phyloP scores from a whole-genome alignment of 2,329 filamentous ascomycete species.

The Aureobasidium zeae region DNA sequence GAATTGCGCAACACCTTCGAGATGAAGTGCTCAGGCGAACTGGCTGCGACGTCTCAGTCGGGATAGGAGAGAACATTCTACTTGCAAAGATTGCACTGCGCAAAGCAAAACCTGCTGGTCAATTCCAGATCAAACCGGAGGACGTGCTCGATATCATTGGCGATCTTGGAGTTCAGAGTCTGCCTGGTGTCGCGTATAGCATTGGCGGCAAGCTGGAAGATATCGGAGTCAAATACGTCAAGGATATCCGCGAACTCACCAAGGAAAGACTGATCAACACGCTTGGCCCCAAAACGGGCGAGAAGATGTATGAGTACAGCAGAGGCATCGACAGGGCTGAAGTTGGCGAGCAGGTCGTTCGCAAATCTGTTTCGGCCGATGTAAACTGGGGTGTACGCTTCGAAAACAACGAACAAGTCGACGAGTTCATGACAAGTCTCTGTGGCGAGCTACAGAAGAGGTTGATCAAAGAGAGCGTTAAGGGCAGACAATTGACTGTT shows the following conservation, averaged over 20 bases:
- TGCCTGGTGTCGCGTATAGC: conserved; percentile 89
- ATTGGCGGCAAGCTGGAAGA: conserved; percentile 83
- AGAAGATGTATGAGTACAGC: conserved; percentile 82
- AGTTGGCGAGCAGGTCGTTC: conserved; percentile 73
- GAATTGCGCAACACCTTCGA: conserved; percentile 59
- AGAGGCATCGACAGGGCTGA: conserved; percentile 78
- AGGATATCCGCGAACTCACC: conserved; percentile 67
- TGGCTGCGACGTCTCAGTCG: conserved; percentile 80
- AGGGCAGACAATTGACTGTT: conserved; percentile 79
- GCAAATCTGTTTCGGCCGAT: conserved; percentile 94
- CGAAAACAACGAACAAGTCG: conserved; percentile 80
- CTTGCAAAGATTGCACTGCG: conserved; percentile 84
- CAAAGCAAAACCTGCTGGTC: conserved; percentile 89
- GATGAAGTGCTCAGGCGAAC: conserved; percentile 63
- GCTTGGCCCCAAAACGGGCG: conserved; percentile 85
- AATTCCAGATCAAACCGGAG: conserved; percentile 78
- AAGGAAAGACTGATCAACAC: conserved; percentile 64
- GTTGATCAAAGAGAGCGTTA: conserved; percentile 72
- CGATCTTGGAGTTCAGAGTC: conserved; percentile 64
- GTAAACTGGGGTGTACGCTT: conserved; percentile 98
- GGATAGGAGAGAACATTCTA: conserved; percentile 83
- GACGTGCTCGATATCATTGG: conserved; percentile 69
- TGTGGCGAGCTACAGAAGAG: conserved; percentile 77
- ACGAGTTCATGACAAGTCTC: conserved; percentile 79
- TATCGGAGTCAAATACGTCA: conserved; percentile 70